Base-by-base conservation (phyloP, 257 asterid genomes). In the Plantago major region DNA sequence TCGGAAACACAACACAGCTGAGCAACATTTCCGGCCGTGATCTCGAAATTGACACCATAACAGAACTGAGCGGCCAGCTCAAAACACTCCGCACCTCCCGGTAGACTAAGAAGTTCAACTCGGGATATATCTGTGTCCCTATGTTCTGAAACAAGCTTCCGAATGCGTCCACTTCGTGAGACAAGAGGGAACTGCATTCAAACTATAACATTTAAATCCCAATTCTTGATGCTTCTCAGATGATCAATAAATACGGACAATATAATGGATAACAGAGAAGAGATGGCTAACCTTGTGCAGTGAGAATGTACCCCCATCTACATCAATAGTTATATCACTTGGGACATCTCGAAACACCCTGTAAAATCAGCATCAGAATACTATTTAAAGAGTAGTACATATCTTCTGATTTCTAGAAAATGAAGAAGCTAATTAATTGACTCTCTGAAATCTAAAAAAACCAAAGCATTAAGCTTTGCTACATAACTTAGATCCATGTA, bases 311-410 rank as follows among this genome's bases (percentile, higher is more conserved):
- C 75, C 81, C 6, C 97, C 97, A 38, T 81, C 85, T 10, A 93
- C 96, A 72, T 89, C 88, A 33, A 93, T 85, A 2, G 79, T 73
- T 68, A 93, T 85, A 68, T 93, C 99, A 65, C 97, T 89, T 7
- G 96, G 96, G 67, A 93, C 97, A 64, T 93, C 99, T 68, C 80
- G 86, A 75, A 87, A 93, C 54, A 82, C 94, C 97, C 97, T 89
- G 73, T 45, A 46, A 68, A 60, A 52, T 51, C 57, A 70, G 48
- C 51, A 64, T 51, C 15, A 60, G 46, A 62, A 22, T 5, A 26
- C 19, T 42, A 40, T 11, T n/a, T 7, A 10, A 0, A 18, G 4
- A 50, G 33, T 6, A 50, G 1, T 30, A 15, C 3, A 8, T 5
- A 22, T 17, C 16, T 19, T 11, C 11, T 18, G 13, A 18, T 6